Conservation (phyloP, 2,329 filamentous ascomycete species). For the Ophidiomyces ophidiicola region DNA sequence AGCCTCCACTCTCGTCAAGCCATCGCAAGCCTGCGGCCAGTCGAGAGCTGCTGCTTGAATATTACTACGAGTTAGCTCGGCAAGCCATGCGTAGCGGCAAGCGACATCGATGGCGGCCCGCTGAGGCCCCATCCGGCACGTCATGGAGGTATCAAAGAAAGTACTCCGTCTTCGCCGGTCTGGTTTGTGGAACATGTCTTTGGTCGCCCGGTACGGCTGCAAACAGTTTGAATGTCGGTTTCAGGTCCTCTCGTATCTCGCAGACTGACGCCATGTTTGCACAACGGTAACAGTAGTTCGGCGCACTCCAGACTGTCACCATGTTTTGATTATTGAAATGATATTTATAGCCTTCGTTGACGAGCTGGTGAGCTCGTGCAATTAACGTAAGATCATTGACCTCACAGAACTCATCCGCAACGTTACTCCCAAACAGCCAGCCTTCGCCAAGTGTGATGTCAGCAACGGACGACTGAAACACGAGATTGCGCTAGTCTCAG, state of each 20-base stretch:
- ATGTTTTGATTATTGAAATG: conserved; percentile 87
- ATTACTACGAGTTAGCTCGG: too few species aligned
- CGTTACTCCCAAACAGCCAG: conserved; percentile 16
- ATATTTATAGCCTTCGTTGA: conserved; percentile 99
- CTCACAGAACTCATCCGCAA: conserved; percentile 82
- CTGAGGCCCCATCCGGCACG: too few species aligned
- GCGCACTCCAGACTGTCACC: conserved; percentile 81
- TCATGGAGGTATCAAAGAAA: too few species aligned
- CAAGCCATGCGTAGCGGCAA: too few species aligned
- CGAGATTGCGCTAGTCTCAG: conserved; percentile 66
- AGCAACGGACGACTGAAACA: conserved; percentile 49
- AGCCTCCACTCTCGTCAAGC: too few species aligned
- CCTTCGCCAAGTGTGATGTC: conserved; percentile 7
- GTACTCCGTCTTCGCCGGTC: conserved; percentile 38
- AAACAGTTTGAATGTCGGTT: conserved; percentile 65
- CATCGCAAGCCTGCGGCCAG: too few species aligned
- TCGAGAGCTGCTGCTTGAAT: too few species aligned
- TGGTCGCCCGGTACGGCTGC: conserved; percentile 37
- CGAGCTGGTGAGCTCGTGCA: conserved; percentile 90
- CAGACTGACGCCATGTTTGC: conserved; percentile 83
- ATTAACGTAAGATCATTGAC: conserved; percentile 96
- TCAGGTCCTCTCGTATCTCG: conserved; percentile 72
- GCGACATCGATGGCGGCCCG: too few species aligned
- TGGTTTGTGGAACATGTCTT: conserved; percentile 34
- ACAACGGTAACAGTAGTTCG: conserved; percentile 96